Evolutionary conservation across 805 yeast species (phyloP).

Genomic region (Starmerella vitae): DNA sequence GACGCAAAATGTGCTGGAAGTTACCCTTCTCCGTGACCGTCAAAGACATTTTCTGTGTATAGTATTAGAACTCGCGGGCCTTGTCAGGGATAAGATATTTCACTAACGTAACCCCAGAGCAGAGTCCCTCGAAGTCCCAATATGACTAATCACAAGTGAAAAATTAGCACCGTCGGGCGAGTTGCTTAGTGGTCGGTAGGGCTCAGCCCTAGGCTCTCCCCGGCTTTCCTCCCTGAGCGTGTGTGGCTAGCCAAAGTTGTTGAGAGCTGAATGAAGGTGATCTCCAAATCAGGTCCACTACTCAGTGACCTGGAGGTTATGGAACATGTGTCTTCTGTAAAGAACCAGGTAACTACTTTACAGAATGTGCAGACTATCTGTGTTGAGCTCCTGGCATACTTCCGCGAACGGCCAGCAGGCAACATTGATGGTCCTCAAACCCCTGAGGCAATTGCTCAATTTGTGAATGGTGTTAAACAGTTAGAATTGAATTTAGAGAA

Average conservation of each 20-base stretch:
- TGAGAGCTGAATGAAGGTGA: slow-evolving; percentile 31
- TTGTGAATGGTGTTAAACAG: slow-evolving; percentile 33
- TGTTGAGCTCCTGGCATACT: slow-evolving; percentile 28
- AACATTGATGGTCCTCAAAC: slow-evolving; percentile 28
- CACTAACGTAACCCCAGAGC: slow-evolving; percentile 1
- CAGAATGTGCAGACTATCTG: slow-evolving; percentile 27
- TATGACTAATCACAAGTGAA: background rate
- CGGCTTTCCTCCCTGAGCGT: background rate
- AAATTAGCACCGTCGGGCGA: background rate
- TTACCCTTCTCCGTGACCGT: slow-evolving; percentile 98
- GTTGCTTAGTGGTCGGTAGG: background rate
- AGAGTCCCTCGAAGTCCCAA: background rate
- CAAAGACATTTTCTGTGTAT: slow-evolving; percentile 60
- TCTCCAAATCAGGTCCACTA: slow-evolving; percentile 41
- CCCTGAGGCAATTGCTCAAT: slow-evolving; percentile 25
- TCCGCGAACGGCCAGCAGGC: slow-evolving; percentile 31
- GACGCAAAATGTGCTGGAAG: slow-evolving; percentile 99
- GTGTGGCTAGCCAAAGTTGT: no score
- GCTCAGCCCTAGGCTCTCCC: background rate
- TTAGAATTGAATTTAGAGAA: slow-evolving; percentile 51
- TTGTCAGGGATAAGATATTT: slow-evolving; percentile 11
- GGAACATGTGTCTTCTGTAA: slow-evolving; percentile 38
- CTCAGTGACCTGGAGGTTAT: slow-evolving; percentile 55
- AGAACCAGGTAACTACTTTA: slow-evolving; percentile 23
- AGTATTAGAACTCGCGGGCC: background rate